Evolutionary conservation across 1,139 yeast species (phyloP).

Genomic region (Candida sanyaensis): DNA sequence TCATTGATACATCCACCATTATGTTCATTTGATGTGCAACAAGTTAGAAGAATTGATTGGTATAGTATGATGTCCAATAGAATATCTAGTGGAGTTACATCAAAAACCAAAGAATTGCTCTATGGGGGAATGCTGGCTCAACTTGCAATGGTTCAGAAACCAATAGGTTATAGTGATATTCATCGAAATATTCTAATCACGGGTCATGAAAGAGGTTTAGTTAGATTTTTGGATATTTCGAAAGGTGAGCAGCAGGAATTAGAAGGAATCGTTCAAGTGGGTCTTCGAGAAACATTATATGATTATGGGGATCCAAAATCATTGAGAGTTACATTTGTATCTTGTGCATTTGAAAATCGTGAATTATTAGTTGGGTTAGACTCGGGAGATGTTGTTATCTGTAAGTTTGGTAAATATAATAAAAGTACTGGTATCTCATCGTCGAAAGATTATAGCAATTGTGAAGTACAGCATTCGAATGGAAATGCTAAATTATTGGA

Average conservation of each 20-base stretch:
- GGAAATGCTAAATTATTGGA: constrained; percentile 38
- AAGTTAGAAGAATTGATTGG: constrained; percentile 71
- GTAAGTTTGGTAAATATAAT: constrained; percentile 59
- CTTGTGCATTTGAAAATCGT: constrained; percentile 76
- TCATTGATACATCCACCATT: constrained; percentile 80
- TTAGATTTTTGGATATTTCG: constrained; percentile 81
- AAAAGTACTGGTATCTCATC: constrained; percentile 16
- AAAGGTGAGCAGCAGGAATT: constrained; percentile 71
- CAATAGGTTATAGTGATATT: constrained; percentile 57
- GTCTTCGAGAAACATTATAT: constrained; percentile 37
- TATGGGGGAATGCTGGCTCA: constrained; percentile 78
- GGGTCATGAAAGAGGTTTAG: constrained; percentile 81
- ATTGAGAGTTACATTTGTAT: constrained; percentile 55
- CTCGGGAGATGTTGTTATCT: constrained; percentile 74
- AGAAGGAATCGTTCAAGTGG: constrained; percentile 38
- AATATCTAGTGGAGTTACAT: constrained; percentile 39
- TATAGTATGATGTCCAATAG: constrained; percentile 61
- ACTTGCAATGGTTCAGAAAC: constrained; percentile 31
- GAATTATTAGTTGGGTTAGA: constrained; percentile 72
- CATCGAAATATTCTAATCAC: constrained; percentile 66
- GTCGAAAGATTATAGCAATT: constrained; percentile 27
- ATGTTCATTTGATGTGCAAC: constrained; percentile 52
- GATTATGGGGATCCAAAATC: constrained; percentile 30
- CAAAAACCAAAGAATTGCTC: constrained; percentile 44
- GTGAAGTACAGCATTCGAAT: constrained; percentile 36